Evolutionary conservation across 2,329 filamentous ascomycete genomes (phyloP).

Genomic region (Colletotrichum truncatum): DNA sequence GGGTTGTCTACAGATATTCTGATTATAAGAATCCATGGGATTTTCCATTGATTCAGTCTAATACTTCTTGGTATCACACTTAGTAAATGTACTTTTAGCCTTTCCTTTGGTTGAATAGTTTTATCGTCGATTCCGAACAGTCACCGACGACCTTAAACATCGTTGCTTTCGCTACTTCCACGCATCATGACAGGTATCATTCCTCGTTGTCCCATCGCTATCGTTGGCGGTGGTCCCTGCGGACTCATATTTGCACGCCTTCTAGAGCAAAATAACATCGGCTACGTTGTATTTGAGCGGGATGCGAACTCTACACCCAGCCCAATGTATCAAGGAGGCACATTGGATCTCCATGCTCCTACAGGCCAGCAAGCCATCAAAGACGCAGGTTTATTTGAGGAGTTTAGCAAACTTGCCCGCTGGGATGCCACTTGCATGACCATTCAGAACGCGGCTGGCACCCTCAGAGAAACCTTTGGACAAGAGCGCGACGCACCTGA

Average conservation of each 20-base stretch:
- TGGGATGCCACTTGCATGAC: conserved; percentile 32
- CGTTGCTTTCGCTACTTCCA: background rate
- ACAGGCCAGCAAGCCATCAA: conserved; percentile 55
- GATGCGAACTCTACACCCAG: conserved; percentile 10
- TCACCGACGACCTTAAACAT: too few species aligned
- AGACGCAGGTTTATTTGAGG: conserved; percentile 52
- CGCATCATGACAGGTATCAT: background rate
- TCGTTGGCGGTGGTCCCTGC: conserved; percentile 54
- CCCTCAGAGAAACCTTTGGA: conserved; percentile 4
- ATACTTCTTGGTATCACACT: too few species aligned
- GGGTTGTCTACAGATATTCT: too few species aligned
- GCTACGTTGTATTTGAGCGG: conserved; percentile 47
- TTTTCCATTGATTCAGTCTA: too few species aligned
- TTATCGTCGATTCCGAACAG: too few species aligned
- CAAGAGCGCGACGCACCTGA: conserved; percentile 43
- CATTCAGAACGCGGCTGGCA: background rate
- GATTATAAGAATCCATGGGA: too few species aligned
- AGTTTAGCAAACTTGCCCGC: conserved; percentile 49
- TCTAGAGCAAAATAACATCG: conserved; percentile 48
- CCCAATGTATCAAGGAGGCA: conserved; percentile 45
- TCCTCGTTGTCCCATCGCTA: conserved; percentile 45
- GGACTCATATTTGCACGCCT: conserved; percentile 58
- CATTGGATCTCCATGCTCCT: conserved; percentile 58
- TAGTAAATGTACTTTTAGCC: too few species aligned
- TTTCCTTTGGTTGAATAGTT: too few species aligned